Evolutionary conservation across 2,329 filamentous ascomycete genomes (phyloP), one percentile per base, ranked within the genome.

Genomic region (Hypoxylon sp.): DNA sequence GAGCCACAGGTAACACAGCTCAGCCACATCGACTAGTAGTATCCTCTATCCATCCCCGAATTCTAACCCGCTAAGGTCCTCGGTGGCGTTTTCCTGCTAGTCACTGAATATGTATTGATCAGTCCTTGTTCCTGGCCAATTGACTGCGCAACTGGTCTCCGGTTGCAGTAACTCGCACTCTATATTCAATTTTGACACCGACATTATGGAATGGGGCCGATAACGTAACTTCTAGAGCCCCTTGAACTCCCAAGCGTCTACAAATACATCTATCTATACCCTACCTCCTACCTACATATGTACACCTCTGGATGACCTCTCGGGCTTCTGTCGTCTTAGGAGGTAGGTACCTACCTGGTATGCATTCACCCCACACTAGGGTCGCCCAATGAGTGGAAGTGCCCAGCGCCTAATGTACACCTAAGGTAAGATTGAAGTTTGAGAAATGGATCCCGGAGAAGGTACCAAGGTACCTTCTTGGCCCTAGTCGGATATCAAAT

Each of bases 401-500:
- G 33, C 25, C 25, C 25, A 27, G 25, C 25, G 25, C 25, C 25
- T 27, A 27, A 27, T 4, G 25, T 27, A 27, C 25, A 27, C 25
- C 25, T 27, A 27, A 27, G 35, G 35, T 37, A 37, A 14, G 35
- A 14, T 37, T 37, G 13, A 37, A 37, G n/a, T 27, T 27, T 13
- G 35, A 37, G n/a, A 37, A 37, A n/a, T 37, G 35, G 35, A 14
- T n/a, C 35, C 13, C 13, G 13, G 17, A 48, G 44, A 6, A 30
- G 48, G 33, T 54, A 54, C 30, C 14, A 40, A 25, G 31, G 51
- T 25, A 54, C 35, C 35, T 37, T 14, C 17, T 30, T 14, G 13
- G 48, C 33, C 35, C 13, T 37, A 40, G 27, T 40, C 65, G 65
- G 65, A 64, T 44, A 61, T 58, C 64, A 25, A 58, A 31, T 61